Percentiles rank a stretch among this genome's conserved stretches.
These are phyloP conservation scores for Lyophyllum semitale DNA, from an alignment of 768 basidiomycete genomes.

Conservation along the genomic window DNA sequence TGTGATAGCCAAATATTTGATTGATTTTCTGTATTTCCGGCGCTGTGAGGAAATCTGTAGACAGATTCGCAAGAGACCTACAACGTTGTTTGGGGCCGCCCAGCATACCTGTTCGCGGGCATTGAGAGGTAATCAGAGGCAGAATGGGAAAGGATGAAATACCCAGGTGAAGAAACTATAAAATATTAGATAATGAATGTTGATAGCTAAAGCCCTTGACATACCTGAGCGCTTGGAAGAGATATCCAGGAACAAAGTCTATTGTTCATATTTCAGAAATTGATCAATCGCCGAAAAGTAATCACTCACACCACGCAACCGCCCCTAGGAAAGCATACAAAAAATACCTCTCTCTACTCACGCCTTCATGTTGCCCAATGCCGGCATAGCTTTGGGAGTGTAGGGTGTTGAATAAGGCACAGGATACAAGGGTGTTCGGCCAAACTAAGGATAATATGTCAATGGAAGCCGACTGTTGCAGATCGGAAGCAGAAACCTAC, in stretches of 20 bases:
- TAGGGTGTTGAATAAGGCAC: slow-evolving; percentile 74
- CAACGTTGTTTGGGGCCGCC: slow-evolving; percentile 60
- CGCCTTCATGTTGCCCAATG: slow-evolving; percentile 51
- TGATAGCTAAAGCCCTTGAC: slow-evolving; percentile 3
- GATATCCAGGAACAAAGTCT: slow-evolving; percentile 66
- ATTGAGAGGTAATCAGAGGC: slow-evolving; percentile 10
- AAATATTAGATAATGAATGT: not conserved
- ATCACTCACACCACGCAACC: slow-evolving; percentile 44
- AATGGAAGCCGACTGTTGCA: slow-evolving; percentile 1
- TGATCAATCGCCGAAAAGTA: not conserved
- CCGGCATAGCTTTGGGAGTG: slow-evolving; percentile 63
- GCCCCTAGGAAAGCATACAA: slow-evolving; percentile 50
- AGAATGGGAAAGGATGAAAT: slow-evolving; percentile 2
- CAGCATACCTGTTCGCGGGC: slow-evolving; percentile 55
- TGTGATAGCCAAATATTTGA: slow-evolving; percentile 58
- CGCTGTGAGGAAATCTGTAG: not conserved
- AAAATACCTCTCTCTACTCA: slow-evolving; percentile 64
- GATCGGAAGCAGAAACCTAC: slow-evolving; percentile 28
- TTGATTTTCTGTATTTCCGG: slow-evolving; percentile 47
- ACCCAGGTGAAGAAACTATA: slow-evolving; percentile 53
- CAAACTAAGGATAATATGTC: slow-evolving; percentile 46
- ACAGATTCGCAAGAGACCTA: slow-evolving; percentile 28
- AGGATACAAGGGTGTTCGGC: slow-evolving; percentile 71
- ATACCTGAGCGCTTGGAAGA: slow-evolving; percentile 59
- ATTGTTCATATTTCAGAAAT: not conserved